A percentile compares a stretch with the other conserved stretches of the same genome.
Evolutionary conservation across 1,284 basidiomycete genomes (phyloP).

Genomic region (Boletus mariae): DNA sequence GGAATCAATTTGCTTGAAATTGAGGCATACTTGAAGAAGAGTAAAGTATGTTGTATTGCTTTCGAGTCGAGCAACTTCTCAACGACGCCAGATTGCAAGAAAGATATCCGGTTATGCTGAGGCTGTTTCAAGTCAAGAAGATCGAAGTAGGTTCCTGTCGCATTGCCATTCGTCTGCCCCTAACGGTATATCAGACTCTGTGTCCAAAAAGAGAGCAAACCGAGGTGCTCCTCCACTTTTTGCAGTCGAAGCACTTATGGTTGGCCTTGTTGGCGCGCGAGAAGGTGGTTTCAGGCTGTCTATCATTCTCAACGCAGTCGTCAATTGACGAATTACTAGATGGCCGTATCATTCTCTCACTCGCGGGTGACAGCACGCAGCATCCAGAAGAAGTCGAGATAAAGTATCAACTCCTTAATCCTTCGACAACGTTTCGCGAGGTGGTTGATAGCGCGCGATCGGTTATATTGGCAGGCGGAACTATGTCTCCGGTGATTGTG

Average conservation of each 20-base stretch:
- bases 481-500: constrained; percentile 85
- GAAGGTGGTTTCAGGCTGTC: constrained; percentile 51
- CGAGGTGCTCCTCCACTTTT: constrained; percentile 76
- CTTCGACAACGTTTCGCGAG: constrained; percentile 81
- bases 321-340: constrained; percentile 39
- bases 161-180: neutral
- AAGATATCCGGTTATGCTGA: constrained; percentile 83
- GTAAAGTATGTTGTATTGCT: constrained; percentile 58
- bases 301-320: neutral
- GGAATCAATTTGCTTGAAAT: constrained; percentile 82
- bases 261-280: constrained; percentile 76
- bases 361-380: constrained; percentile 31
- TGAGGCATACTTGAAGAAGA: constrained; percentile 78
- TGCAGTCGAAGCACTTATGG: constrained; percentile 80
- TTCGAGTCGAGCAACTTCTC: neutral
- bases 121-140: constrained; percentile 50
- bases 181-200: constrained; percentile 20
- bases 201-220: constrained; percentile 30
- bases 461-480: constrained; percentile 90
- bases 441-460: constrained; percentile 78
- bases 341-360: constrained; percentile 58
- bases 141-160: constrained; percentile 31
- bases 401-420: constrained; percentile 95
- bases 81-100: constrained; percentile 50
- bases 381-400: constrained; percentile 57